Conservation (phyloP, 148 eudicot genomes). For the Rhododendron kiyosumense region DNA sequence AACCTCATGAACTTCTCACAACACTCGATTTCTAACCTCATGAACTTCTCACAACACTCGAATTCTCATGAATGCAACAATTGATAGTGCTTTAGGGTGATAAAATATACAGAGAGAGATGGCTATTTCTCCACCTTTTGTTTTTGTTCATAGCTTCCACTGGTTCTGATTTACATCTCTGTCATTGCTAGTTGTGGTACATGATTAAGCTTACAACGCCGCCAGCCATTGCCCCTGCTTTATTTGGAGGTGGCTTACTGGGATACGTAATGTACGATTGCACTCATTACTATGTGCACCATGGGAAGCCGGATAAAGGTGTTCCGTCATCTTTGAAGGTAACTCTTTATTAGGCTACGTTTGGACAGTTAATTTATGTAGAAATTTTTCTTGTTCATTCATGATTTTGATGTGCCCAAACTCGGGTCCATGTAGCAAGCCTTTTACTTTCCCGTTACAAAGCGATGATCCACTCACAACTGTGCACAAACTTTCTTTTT, state of each 20-base stretch:
- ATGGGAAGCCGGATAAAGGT: constrained; percentile 71
- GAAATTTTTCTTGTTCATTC: background rate
- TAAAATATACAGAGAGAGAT: background rate
- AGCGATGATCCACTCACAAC: background rate
- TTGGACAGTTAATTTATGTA: background rate
- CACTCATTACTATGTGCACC: constrained; percentile 94
- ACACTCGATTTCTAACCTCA: background rate
- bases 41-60: background rate
- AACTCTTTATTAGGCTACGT: constrained; percentile 3
- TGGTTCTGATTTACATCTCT: background rate
- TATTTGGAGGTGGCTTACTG: constrained; percentile 77
- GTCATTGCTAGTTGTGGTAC: constrained; percentile 61
- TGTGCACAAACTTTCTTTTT: background rate
- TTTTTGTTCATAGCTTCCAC: background rate
- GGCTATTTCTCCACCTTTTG: background rate
- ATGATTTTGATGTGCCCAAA: background rate
- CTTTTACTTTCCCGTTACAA: background rate
- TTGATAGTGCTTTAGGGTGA: background rate
- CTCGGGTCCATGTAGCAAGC: background rate
- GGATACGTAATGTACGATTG: constrained; percentile 91
- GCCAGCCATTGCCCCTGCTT: constrained; percentile 62
- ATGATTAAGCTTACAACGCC: constrained; percentile 51
- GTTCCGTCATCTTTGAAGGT: constrained; percentile 73
- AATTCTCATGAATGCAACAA: background rate
- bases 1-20: background rate